Percentiles rank a stretch among this genome's conserved stretches.
phyloP scores from a whole-genome alignment of 257 asterid genomes.

The Jacaranda copaia region DNA sequence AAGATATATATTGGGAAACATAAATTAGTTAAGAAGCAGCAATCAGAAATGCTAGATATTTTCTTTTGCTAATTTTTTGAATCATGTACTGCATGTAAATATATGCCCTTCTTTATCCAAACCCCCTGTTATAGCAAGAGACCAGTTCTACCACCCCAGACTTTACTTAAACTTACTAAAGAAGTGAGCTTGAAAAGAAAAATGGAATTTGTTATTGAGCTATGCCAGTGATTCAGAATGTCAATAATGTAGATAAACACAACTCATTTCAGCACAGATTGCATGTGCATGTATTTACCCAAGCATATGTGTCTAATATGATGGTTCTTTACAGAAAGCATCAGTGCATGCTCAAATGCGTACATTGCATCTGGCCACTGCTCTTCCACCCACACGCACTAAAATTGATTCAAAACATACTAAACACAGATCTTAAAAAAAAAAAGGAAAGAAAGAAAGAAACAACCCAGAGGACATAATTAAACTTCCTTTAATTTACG shows the following conservation, averaged over 20 bases:
- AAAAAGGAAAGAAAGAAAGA: no score
- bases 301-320: neutral
- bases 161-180: neutral
- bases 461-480: neutral
- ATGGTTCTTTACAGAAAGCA: neutral
- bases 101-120: neutral
- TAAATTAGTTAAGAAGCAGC: neutral
- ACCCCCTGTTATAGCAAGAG: no score
- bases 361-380: no score
- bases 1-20: neutral
- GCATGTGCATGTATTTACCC: neutral
- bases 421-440: no score
- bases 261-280: neutral
- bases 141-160: no score
- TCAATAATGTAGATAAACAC: neutral
- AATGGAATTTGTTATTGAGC: neutral
- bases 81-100: neutral
- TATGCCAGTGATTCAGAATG: neutral
- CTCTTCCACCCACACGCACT: no score
- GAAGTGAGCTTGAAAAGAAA: neutral
- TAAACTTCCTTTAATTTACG: neutral
- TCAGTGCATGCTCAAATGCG: neutral
- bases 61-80: neutral
- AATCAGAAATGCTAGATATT: neutral
- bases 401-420: no score